Base-by-base conservation (phyloP, 2,329 filamentous ascomycete genomes). In the Ambrosiella xylebori region DNA sequence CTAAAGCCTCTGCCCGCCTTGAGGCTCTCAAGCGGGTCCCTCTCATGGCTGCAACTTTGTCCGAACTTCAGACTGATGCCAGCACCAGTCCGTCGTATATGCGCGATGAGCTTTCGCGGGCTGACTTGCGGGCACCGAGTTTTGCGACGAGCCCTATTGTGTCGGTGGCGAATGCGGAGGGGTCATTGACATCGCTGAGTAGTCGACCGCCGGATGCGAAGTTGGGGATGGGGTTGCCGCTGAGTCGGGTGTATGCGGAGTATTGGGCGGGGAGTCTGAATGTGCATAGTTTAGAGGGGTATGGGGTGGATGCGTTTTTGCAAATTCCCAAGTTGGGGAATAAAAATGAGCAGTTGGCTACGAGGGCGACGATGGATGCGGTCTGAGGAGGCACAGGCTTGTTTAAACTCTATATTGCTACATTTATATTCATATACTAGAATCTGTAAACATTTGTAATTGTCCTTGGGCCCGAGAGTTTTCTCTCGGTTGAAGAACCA, bases 291-390 rank as follows among this genome's bases (percentile, higher is more conserved):
- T 73, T 98, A 7, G 91, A 96, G 67, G 94, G 93, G 0, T 97
- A 96, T 68, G 93, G 93, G 12, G 88, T 94, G 6, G 93, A 98
- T 72, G 90, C 87, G 0, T 98, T 98, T 66, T 71, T 98, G 62
- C 90, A 97, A 68, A 95, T 98, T 61, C 95, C 88, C 4, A 94
- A 95, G 68, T 75, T 98, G 59, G 93, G 93, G 17, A 98, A 98
- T 69, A 96, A 95, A 76, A 96, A 97, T 66, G 93, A 98, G 73
- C 88, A 95, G 69, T 75, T 98, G 61, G 88, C 79, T 2, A 88
- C 81, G 36, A 75, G 86, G 65, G 86, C 86, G 35, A 81, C 78
- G 63, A 88, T 90, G 76, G 86, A 90, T 69, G 84, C 85, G 17
- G 79, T 90, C 11, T 87, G 74, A 64, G 19, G 17, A 27, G 69